Evolutionary conservation across 352 stramenopile species (phyloP).

Genomic region (Pythium guiyangense): DNA sequence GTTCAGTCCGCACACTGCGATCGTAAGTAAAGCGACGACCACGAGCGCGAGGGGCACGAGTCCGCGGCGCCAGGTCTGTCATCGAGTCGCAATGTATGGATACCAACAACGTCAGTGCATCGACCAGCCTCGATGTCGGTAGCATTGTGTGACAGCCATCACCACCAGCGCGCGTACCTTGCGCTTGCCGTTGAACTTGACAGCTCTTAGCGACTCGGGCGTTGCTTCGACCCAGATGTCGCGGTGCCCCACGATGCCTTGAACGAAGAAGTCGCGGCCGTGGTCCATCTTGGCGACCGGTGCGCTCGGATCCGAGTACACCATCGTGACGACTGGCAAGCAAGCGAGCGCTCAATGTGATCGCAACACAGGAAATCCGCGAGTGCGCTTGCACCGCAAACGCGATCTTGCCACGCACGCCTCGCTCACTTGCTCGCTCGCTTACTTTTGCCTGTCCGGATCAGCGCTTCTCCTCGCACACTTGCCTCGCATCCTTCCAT

Average conservation of each 20-base stretch:
- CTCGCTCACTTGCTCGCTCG: no score
- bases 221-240: constrained; percentile 1
- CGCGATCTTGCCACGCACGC: no score
- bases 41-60: neutral
- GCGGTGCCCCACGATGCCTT: constrained; percentile 7
- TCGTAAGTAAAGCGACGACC: neutral
- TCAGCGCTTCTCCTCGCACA: no score
- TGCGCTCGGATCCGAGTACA: neutral
- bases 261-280: constrained; percentile 10
- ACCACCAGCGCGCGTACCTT: constrained; percentile 5
- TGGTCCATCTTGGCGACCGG: constrained; percentile 6
- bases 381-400: no score
- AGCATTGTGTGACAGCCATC: neutral
- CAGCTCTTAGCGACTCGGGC: neutral
- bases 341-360: no score
- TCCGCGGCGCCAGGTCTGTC: constrained; percentile 6
- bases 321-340: no score
- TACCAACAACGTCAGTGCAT: neutral
- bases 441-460: no score
- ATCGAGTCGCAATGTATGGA: neutral
- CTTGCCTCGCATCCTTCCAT: no score
- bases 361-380: no score
- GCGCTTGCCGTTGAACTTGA: constrained; percentile 7
- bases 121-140: neutral
- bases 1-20: constrained; percentile 1